These are phyloP conservation scores for Xylariales sp. DNA, from an alignment of 2,329 filamentous ascomycete genomes.

Conservation along the genomic window DNA sequence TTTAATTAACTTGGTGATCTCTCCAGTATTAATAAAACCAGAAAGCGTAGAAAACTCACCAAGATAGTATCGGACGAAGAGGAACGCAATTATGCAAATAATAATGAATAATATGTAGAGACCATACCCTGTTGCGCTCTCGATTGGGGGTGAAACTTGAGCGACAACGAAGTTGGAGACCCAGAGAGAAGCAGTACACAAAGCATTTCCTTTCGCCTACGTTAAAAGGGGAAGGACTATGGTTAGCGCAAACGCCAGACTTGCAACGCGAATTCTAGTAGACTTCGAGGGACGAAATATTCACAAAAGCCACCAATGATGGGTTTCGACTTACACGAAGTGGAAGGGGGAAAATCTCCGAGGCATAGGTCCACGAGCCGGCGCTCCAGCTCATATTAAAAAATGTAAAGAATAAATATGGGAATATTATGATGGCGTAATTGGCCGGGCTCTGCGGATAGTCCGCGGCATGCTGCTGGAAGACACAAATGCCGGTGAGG, in stretches of 20 bases:
- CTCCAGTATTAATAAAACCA: background rate
- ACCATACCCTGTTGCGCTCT: constrained; percentile 45
- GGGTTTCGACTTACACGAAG: constrained; percentile 42
- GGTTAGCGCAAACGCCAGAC: background rate
- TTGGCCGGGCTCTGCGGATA: constrained; percentile 44
- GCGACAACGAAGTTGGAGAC: constrained; percentile 47
- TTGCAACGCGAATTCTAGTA: background rate
- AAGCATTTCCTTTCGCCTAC: constrained; percentile 48
- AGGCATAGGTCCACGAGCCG: constrained; percentile 49
- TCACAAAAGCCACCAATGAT: background rate
- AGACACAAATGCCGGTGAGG: constrained; percentile 45
- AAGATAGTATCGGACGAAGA: constrained; percentile 46
- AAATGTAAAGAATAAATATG: constrained; percentile 48
- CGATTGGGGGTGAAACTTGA: constrained; percentile 45
- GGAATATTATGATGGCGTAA: constrained; percentile 48
- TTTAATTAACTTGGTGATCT: background rate
- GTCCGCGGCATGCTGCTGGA: constrained; percentile 46
- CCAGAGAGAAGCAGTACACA: constrained; percentile 49
- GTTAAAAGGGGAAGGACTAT: background rate
- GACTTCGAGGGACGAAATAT: background rate
- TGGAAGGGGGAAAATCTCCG: constrained; percentile 49
- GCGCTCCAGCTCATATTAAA: constrained; percentile 51
- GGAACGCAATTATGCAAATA: constrained; percentile 45
- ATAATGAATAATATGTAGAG: constrained; percentile 46
- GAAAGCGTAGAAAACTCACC: constrained; percentile 32